These are phyloP conservation scores for Colletotrichum spaethianum DNA, from an alignment of 2,329 filamentous ascomycete species.

Conservation along the genomic window DNA sequence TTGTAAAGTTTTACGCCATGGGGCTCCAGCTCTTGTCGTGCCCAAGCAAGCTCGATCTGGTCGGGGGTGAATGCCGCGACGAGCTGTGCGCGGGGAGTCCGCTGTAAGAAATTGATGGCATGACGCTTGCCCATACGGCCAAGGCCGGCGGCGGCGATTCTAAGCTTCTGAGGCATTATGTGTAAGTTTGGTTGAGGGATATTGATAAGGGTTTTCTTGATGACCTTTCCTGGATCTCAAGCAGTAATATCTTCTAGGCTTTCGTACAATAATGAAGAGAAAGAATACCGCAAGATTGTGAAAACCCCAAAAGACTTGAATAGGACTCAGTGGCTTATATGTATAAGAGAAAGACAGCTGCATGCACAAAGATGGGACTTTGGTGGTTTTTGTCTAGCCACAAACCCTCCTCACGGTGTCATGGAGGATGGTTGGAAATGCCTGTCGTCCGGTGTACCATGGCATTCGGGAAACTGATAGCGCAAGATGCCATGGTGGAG, in stretches of 20 bases:
- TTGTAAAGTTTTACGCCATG: constrained; percentile 59
- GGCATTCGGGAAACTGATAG: constrained; percentile 13
- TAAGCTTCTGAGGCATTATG: constrained; percentile 48
- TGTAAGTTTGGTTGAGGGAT: neutral
- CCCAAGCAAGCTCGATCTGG: constrained; percentile 59
- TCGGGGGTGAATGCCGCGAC: constrained; percentile 65
- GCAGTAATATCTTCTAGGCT: neutral
- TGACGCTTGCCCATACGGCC: constrained; percentile 68
- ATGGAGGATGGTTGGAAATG: neutral
- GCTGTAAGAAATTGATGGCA: constrained; percentile 62
- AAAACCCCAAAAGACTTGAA: neutral
- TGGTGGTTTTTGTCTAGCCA: neutral
- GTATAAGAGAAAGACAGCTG: neutral
- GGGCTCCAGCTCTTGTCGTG: constrained; percentile 56
- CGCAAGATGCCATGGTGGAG: neutral
- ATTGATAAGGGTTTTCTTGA: neutral
- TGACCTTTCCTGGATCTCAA: too few relatives aligned
- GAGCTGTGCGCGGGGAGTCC: constrained; percentile 62
- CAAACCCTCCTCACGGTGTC: neutral
- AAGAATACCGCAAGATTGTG: neutral
- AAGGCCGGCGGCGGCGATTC: constrained; percentile 63
- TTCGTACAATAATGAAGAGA: neutral
- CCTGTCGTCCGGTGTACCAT: neutral
- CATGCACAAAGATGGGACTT: constrained; percentile 23
- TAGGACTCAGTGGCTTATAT: constrained; percentile 8